phyloP scores from a whole-genome alignment of 2,329 filamentous ascomycete genomes.

The Gnomoniopsis smithogilvyi region DNA sequence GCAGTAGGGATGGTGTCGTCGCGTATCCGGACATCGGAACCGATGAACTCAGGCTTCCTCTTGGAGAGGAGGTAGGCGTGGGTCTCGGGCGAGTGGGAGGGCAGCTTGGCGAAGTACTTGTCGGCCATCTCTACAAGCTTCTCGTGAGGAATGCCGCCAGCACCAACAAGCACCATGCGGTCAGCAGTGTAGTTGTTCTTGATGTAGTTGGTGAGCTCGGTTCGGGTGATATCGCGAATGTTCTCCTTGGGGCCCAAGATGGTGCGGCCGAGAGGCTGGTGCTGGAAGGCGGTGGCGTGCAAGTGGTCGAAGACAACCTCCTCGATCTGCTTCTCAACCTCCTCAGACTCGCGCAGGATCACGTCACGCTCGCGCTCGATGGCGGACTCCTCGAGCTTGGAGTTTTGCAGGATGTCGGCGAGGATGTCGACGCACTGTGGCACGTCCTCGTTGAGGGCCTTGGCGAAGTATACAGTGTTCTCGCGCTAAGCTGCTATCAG shows the following conservation, averaged over 20 bases:
- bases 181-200: slow-evolving; percentile 99
- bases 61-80: slow-evolving; percentile 76
- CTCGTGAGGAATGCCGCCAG: slow-evolving; percentile 90
- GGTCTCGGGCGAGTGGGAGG: slow-evolving; percentile 70
- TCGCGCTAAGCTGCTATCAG: slow-evolving; percentile 64
- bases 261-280: slow-evolving; percentile 92
- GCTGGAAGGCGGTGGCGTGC: slow-evolving; percentile 96
- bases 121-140: slow-evolving; percentile 94
- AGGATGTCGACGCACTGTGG: slow-evolving; percentile 97
- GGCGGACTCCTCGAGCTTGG: slow-evolving; percentile 87
- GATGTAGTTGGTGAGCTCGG: slow-evolving; percentile 93
- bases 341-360: slow-evolving; percentile 96
- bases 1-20: slow-evolving; percentile 95
- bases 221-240: slow-evolving; percentile 91
- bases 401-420: slow-evolving; percentile 98
- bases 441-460: slow-evolving; percentile 97
- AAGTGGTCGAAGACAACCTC: slow-evolving; percentile 99
- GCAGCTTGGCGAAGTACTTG: slow-evolving; percentile 85
- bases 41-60: slow-evolving; percentile 90
- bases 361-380: slow-evolving; percentile 98
- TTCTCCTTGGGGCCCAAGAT: slow-evolving; percentile 98
- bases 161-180: slow-evolving; percentile 97
- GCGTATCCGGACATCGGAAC: slow-evolving; percentile 91
- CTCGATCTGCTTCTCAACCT: slow-evolving; percentile 99
- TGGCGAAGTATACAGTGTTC: slow-evolving; percentile 99